Conservation (phyloP, 768 basidiomycete genomes). For the Mycena indigotica region DNA sequence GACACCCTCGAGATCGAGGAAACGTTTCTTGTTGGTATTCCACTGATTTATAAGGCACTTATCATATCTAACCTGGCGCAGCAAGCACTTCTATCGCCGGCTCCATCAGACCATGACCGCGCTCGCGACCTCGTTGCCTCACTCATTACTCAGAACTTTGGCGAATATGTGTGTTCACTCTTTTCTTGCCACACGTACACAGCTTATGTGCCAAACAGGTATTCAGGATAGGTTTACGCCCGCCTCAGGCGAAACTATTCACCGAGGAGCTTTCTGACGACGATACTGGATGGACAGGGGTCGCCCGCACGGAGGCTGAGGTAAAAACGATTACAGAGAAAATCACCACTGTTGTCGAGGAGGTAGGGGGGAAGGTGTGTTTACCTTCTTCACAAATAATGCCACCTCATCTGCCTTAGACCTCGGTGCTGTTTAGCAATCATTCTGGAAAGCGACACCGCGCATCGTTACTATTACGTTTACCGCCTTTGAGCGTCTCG, state of each 20-base stretch:
- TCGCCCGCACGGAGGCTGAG: slow-evolving; percentile 51
- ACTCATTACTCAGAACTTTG: slow-evolving; percentile 65
- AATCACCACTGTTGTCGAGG: slow-evolving; percentile 59
- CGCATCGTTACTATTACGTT: slow-evolving; percentile 62
- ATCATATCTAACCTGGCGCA: slow-evolving; percentile 9
- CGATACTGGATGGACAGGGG: slow-evolving; percentile 59
- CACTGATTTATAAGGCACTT: background rate
- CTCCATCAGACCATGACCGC: slow-evolving; percentile 47
- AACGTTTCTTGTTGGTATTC: slow-evolving; percentile 49
- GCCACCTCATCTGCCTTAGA: slow-evolving; percentile 35
- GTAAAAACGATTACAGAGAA: slow-evolving; percentile 47
- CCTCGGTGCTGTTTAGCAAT: slow-evolving; percentile 55
- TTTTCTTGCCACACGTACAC: too few relatives aligned
- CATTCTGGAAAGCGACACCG: slow-evolving; percentile 50
- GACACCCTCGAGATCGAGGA: slow-evolving; percentile 53
- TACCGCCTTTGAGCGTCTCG: slow-evolving; percentile 76
- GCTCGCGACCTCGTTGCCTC: slow-evolving; percentile 69
- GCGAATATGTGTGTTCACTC: too few relatives aligned
- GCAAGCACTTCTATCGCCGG: slow-evolving; percentile 49
- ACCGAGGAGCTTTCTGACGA: slow-evolving; percentile 51
- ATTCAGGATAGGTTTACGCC: slow-evolving; percentile 70
- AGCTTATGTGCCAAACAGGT: too few relatives aligned
- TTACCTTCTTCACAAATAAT: slow-evolving; percentile 1
- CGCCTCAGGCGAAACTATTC: slow-evolving; percentile 59
- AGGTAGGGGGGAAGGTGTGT: slow-evolving; percentile 77